Evolutionary conservation across 768 basidiomycete species (phyloP), one percentile per base, ranked within the genome.

Genomic region (Hericium rajendrae): DNA sequence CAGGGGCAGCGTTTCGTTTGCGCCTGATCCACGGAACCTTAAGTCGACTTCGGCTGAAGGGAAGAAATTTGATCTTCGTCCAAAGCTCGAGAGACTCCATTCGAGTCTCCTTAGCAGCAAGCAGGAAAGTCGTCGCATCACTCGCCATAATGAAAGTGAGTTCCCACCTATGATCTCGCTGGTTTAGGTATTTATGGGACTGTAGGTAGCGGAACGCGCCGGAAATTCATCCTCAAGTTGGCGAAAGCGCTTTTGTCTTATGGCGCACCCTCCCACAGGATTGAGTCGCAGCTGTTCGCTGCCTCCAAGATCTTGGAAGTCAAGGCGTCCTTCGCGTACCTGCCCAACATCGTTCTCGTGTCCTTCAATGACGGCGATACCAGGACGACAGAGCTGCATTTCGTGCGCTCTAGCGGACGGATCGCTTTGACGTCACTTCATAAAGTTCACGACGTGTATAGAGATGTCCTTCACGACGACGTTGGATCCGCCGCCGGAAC

Each of bases 261-360:
- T 68, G 94, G 94, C 18, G 89, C 93, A n/a, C 93, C 93, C 1
- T 92, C 91, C 20, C 94, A 97, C 69, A 80, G 94, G 18, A 86
- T 94, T 60, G 92, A 95, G 72, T 85, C 90, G 1, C 93, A 94
- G 68, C 80, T 97, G 41, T 77, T 78, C 58, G 82, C 88, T 4
- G 91, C 91, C 2, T 86, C 92, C 6, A 73, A 78, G 11, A 86
- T 91, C 57, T 79, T 97, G 15, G 83, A 87, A 37, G 78, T 91
- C 60, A 79, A 86, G 62, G 87, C 88, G 55, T 84, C 79, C 65
- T 91, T 95, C 65, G 85, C 95, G 18, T 90, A 92, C 68, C 77
- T 91, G 39, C 86, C 89, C 3, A 83, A 82, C 56, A 78, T 90
- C 60, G 74, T 88, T 67, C 87, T 97, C 56, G 83, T 88, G 37